Evolutionary conservation across 495 filamentous ascomycete species (phyloP).

Genomic region (Coniosporium apollinis): DNA sequence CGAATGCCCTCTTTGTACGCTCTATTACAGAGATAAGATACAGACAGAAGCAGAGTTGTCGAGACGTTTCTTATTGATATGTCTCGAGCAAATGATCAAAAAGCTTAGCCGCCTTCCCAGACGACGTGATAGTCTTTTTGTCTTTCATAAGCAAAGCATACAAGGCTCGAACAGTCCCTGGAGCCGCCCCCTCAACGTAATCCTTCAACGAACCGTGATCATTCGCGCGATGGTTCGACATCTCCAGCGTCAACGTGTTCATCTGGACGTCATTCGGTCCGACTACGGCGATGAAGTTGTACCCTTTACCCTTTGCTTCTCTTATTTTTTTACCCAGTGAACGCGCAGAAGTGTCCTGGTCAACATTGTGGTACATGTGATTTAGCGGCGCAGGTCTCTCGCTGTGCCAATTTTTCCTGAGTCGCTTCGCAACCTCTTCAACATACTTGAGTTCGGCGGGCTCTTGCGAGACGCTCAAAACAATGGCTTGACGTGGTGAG

Average conservation of each 20-base stretch:
- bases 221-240: too few species aligned
- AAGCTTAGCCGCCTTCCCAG: too few species aligned
- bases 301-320: conserved; percentile 55
- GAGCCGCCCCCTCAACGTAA: too few species aligned
- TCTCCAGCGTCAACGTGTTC: neutral
- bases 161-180: too few species aligned
- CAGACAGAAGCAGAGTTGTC: too few species aligned
- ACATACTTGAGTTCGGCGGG: conserved; percentile 42
- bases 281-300: conserved; percentile 57
- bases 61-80: too few species aligned
- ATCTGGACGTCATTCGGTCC: conserved; percentile 31
- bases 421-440: conserved; percentile 21
- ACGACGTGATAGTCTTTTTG: too few species aligned
- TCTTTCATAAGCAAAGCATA: too few species aligned
- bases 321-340: conserved; percentile 50
- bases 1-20: too few species aligned
- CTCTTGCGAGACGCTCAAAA: conserved; percentile 58
- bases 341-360: conserved; percentile 49
- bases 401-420: conserved; percentile 7
- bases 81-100: too few species aligned
- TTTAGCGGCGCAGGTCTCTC: conserved; percentile 15
- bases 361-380: conserved; percentile 39
- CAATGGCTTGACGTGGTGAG: conserved; percentile 62
- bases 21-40: too few species aligned
- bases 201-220: too few species aligned